Evolutionary conservation across 768 basidiomycete genomes (phyloP).

Genomic region (Podaxis sp.): DNA sequence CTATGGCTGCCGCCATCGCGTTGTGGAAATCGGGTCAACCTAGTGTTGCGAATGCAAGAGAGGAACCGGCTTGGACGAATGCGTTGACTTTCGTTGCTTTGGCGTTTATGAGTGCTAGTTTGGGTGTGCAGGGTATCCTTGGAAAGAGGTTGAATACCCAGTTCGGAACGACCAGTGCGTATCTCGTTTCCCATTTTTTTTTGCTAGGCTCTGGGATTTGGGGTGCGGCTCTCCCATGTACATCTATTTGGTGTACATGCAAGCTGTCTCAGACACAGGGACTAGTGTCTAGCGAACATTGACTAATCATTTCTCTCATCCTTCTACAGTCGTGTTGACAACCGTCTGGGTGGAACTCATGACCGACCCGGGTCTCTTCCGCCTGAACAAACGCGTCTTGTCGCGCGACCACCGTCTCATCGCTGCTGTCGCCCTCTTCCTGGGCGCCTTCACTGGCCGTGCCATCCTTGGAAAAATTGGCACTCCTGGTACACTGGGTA

Average conservation of each 20-base stretch:
- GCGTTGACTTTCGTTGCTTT: constrained; percentile 65
- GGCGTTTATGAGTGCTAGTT: constrained; percentile 76
- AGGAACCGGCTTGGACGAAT: constrained; percentile 70
- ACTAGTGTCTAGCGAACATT: too few species aligned
- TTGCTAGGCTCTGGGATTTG: too few species aligned
- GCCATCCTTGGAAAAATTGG: constrained; percentile 61
- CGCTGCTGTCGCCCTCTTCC: constrained; percentile 66
- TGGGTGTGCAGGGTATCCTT: constrained; percentile 87
- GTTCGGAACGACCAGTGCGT: constrained; percentile 74
- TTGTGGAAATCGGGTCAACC: constrained; percentile 69
- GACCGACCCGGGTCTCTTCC: constrained; percentile 77
- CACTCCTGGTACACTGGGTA: constrained; percentile 61
- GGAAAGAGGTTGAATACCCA: constrained; percentile 80
- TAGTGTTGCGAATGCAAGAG: constrained; percentile 53
- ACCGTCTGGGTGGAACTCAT: constrained; percentile 89
- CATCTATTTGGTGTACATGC: neutral
- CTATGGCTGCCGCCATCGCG: constrained; percentile 68
- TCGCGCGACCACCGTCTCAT: constrained; percentile 73
- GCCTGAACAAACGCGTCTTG: constrained; percentile 45
- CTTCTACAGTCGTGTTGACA: constrained; percentile 68
- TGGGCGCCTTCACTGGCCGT: constrained; percentile 71
- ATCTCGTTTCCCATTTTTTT: neutral
- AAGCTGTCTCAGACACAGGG: neutral
- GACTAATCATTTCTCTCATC: too few species aligned
- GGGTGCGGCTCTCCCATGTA: too few species aligned